Evolutionary conservation across 2,329 filamentous ascomycete species (phyloP).

Genomic region (Fusarium stilboides): DNA sequence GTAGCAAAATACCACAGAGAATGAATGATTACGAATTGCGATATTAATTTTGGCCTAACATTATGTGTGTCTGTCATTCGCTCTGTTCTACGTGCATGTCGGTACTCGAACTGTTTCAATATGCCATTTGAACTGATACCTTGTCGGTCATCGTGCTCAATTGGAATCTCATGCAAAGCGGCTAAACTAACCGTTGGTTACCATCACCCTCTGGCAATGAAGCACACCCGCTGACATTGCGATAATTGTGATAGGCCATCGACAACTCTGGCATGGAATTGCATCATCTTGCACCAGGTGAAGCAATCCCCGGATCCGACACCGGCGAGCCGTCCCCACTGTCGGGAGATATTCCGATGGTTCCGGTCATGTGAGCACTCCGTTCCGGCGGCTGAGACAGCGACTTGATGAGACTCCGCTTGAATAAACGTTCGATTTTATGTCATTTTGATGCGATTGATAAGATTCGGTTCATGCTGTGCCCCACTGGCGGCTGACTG

Average conservation of each 20-base stretch:
- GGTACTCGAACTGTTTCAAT: not conserved
- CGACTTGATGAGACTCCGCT: not conserved
- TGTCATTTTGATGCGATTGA: not conserved
- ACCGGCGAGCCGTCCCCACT: conserved; percentile 8
- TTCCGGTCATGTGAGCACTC: conserved; percentile 25
- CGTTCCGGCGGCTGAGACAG: not conserved
- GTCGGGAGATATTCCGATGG: not conserved
- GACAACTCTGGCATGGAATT: not conserved
- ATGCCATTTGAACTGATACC: too few species aligned
- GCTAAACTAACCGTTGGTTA: too few species aligned
- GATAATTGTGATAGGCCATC: not conserved
- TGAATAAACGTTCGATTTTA: not conserved
- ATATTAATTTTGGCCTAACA: not conserved
- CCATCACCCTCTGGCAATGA: not conserved
- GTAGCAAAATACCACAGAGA: conserved; percentile 46
- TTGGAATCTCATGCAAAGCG: too few species aligned
- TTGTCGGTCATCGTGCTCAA: too few species aligned
- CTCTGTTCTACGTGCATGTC: not conserved
- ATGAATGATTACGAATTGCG: conserved; percentile 35
- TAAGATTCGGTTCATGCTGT: not conserved
- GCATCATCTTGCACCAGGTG: not conserved
- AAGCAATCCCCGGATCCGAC: conserved; percentile 2
- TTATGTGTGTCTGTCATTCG: too few species aligned
- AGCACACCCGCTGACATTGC: not conserved
- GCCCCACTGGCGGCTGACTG: not conserved